A percentile compares a stretch with the other conserved stretches of the same genome.
Evolutionary conservation across 257 asterid genomes (phyloP).

Genomic region (Solanum peruvianum): DNA sequence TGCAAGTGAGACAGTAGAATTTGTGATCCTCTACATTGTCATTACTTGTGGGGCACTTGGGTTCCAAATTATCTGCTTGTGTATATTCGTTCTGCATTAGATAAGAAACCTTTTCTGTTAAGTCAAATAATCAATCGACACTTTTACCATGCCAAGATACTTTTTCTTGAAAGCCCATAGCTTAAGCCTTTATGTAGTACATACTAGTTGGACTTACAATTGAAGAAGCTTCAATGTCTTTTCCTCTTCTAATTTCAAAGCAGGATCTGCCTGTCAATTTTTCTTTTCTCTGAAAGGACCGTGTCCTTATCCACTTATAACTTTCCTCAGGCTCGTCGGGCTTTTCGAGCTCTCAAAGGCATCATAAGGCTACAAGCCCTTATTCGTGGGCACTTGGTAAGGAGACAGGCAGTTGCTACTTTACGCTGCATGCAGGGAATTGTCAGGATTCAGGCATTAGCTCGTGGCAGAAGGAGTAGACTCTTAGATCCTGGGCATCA

Average conservation of each 20-base stretch:
- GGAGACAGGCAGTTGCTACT: constrained; percentile 45
- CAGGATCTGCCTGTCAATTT: background rate
- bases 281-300: background rate
- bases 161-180: background rate
- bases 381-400: constrained; percentile 41
- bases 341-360: constrained; percentile 29
- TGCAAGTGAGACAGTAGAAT: background rate
- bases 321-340: constrained; percentile 27
- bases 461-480: constrained; percentile 27
- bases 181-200: background rate
- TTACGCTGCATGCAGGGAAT: constrained; percentile 29
- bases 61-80: background rate
- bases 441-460: constrained; percentile 40
- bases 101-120: background rate
- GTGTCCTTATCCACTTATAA: background rate
- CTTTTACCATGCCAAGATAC: background rate
- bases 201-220: background rate
- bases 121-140: background rate
- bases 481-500: background rate
- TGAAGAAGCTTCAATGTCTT: background rate
- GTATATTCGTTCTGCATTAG: background rate
- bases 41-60: background rate
- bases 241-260: background rate
- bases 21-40: background rate
- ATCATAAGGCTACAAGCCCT: constrained; percentile 37